Evolutionary conservation across 2,329 filamentous ascomycete species (phyloP).

Genomic region (Fusarium virguliforme): DNA sequence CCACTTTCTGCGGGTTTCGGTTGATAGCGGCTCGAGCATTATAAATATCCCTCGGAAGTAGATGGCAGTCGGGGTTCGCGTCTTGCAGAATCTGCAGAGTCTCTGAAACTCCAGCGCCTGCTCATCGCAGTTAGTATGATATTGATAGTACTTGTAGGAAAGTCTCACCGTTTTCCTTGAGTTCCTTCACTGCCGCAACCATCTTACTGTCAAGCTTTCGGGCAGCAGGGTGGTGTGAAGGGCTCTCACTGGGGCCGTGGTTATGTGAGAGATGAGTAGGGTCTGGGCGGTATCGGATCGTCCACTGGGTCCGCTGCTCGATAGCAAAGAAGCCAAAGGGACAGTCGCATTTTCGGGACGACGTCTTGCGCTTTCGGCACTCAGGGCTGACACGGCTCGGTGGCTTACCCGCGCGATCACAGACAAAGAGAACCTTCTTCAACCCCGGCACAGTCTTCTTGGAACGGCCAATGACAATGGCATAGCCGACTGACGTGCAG

Average conservation of each 20-base stretch:
- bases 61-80: conserved; percentile 75
- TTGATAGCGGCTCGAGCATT: conserved; percentile 78
- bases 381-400: conserved; percentile 75
- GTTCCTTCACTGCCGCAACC: conserved; percentile 76
- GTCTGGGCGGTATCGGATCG: conserved; percentile 75
- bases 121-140: conserved; percentile 55
- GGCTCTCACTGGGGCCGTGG: conserved; percentile 77
- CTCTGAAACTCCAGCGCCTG: conserved; percentile 76
- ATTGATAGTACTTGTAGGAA: conserved; percentile 31
- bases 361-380: conserved; percentile 76
- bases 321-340: conserved; percentile 80
- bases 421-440: conserved; percentile 79
- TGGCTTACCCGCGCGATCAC: conserved; percentile 76
- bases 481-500: conserved; percentile 77
- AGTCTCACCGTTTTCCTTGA: conserved; percentile 76
- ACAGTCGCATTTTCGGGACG: conserved; percentile 78
- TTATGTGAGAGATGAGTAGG: conserved; percentile 73
- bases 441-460: conserved; percentile 78
- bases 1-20: conserved; percentile 75
- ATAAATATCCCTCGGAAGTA: conserved; percentile 77
- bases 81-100: conserved; percentile 77
- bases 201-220: conserved; percentile 78
- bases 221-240: conserved; percentile 76
- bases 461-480: conserved; percentile 77
- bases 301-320: conserved; percentile 78